Base-by-base conservation (phyloP, 2,329 filamentous ascomycete species). In the Plenodomus tracheiphilus region DNA sequence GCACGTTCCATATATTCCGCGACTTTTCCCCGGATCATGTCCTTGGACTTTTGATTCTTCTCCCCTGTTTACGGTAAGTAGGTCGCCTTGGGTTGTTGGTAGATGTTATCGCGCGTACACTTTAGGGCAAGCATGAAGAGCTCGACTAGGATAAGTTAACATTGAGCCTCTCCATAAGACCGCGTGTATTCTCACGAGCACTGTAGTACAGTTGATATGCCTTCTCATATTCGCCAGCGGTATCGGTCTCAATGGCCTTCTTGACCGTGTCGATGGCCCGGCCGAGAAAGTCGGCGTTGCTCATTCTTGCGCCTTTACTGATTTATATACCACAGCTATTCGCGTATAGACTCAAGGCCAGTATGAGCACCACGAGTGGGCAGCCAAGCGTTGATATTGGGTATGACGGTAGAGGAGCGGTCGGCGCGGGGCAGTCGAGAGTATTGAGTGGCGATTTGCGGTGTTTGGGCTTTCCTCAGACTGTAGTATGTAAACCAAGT, bases 101-200 rank as follows among this genome's bases (percentile, higher is more conserved):
- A 51, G 55, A 28, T 8, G 21, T 17, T 17, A 6, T 20, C 34
- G 35, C 10, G 30, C 61, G 44, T 62, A 74, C 93, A 99, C 81
- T 99, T 99, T 52, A 99, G 82, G 28, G 94, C 94, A 53, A 97
- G 88, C 89, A 99, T 96, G 81, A 97, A 99, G 49, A 97, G 85
- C 77, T 99, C 93, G 63, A 99, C 88, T 75, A 47, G 13, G 30
- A 15, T 11, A 22, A 36, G 53, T 72, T 56, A 66, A 53, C 40
- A 34, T 38, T 28, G 17, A 9, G 3, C 13, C 4, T 9, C 3
- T 21, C 5, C 13, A n/a, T 3, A n/a, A 6, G 11, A 3, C 6
- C 7, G 35, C 17, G 5, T 10, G 3, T 41, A 10, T 19, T 65
- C 72, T 58, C 53, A 75, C 73, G 65, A 43, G 93, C 87, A 62